Conservation (phyloP, 768 basidiomycete genomes). For the Lactarius sp. region DNA sequence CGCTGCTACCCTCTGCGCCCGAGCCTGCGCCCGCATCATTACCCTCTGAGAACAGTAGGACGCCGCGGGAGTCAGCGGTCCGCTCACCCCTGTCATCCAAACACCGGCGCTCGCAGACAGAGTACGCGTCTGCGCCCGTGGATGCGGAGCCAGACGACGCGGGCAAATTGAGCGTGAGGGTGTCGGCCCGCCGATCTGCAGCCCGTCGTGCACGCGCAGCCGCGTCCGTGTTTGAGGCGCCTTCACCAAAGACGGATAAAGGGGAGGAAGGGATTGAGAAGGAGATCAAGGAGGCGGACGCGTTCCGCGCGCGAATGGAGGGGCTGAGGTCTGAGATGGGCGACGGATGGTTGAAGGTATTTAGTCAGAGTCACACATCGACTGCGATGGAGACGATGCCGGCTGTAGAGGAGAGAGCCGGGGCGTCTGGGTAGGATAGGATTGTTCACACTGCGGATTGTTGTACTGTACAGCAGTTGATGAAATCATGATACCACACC, state of each 20-base stretch:
- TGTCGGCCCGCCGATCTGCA: slow-evolving; percentile 36
- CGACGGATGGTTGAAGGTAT: slow-evolving; percentile 83
- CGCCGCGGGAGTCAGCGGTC: not conserved
- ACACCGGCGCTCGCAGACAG: slow-evolving; percentile 24
- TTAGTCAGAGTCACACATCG: slow-evolving; percentile 55
- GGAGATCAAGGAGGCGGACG: slow-evolving; percentile 53
- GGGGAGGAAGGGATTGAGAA: slow-evolving; percentile 29
- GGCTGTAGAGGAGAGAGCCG: not conserved
- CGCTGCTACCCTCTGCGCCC: not conserved
- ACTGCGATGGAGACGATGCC: not conserved
- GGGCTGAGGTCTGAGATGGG: slow-evolving; percentile 83
- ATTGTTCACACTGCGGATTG: not conserved
- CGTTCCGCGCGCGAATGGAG: slow-evolving; percentile 74
- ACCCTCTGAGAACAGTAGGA: slow-evolving; percentile 7
- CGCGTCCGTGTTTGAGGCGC: slow-evolving; percentile 61
- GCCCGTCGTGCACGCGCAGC: slow-evolving; percentile 49
- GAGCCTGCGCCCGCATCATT: slow-evolving; percentile 6
- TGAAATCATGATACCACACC: not conserved
- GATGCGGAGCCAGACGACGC: slow-evolving; percentile 6
- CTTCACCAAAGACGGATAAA: slow-evolving; percentile 28
- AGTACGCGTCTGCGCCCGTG: slow-evolving; percentile 6
- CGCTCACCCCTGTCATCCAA: slow-evolving; percentile 9
- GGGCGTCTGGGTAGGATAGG: slow-evolving; percentile 3
- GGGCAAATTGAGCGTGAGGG: slow-evolving; percentile 4
- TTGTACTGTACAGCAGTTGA: not conserved